phyloP scores from a whole-genome alignment of 306 rosid species.

The Rosa multiflora region DNA sequence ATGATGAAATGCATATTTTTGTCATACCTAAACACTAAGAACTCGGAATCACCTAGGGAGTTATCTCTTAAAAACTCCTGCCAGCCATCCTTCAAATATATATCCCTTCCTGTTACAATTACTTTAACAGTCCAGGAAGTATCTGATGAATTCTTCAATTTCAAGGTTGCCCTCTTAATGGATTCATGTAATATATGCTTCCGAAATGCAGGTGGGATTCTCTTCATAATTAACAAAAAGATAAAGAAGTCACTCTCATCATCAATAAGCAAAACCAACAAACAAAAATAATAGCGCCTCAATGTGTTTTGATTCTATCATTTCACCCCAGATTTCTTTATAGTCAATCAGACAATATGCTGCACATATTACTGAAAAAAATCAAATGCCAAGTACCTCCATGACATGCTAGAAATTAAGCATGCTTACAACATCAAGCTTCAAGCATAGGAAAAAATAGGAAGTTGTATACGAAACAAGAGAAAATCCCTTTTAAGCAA shows the following conservation, averaged over 20 bases:
- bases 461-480: not conserved
- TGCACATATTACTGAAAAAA: not conserved
- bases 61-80: slow-evolving; percentile 9
- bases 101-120: not conserved
- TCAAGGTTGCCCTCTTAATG: slow-evolving; percentile 5
- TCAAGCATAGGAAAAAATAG: not conserved
- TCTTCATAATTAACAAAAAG: not conserved
- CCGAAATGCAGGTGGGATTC: slow-evolving; percentile 9
- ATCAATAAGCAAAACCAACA: not conserved
- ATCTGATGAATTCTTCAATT: not conserved
- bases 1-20: slow-evolving; percentile 2
- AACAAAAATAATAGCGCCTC: not conserved
- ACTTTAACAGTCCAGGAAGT: slow-evolving; percentile 8
- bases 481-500: not conserved
- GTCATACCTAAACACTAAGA: slow-evolving; percentile 10
- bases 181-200: slow-evolving; percentile 13
- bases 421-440: not conserved
- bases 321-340: not conserved
- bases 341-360: not conserved
- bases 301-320: not conserved
- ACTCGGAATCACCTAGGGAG: slow-evolving; percentile 1
- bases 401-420: not conserved
- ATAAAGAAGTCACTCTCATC: not conserved
- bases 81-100: slow-evolving; percentile 21
- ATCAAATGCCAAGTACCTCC: not conserved